Evolutionary conservation across 257 asterid species (phyloP).

Genomic region (Solanum paucissectum): DNA sequence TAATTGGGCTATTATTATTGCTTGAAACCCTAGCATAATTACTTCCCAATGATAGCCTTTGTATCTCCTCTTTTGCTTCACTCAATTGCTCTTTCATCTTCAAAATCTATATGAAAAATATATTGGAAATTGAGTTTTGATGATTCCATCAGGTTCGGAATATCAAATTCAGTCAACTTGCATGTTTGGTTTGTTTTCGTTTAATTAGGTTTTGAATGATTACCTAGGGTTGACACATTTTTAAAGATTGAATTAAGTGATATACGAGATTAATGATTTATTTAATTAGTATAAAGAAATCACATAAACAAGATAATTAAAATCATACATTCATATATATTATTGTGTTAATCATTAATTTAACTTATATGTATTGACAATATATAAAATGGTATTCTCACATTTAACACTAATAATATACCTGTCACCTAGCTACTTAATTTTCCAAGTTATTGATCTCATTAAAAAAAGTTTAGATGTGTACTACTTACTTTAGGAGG

Average conservation of each 20-base stretch:
- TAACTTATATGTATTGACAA: neutral
- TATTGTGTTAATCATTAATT: neutral
- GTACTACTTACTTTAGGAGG: neutral
- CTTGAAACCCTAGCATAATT: conserved; percentile 30
- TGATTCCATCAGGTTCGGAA: neutral
- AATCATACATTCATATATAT: neutral
- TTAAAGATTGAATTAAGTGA: neutral
- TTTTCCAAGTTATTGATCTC: neutral
- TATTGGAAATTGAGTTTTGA: neutral
- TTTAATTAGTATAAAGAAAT: neutral
- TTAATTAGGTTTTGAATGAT: neutral
- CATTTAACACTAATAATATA: neutral
- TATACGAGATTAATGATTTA: neutral
- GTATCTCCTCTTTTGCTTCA: conserved; percentile 40
- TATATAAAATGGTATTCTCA: neutral
- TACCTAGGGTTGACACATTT: neutral
- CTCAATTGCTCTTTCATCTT: conserved; percentile 43
- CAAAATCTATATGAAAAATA: conserved; percentile 7
- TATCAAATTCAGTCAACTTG: neutral
- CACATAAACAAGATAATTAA: neutral
- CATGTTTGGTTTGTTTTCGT: neutral
- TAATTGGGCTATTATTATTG: conserved; percentile 29
- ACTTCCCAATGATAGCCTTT: conserved; percentile 16
- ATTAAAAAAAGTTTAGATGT: neutral
- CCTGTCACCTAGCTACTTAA: neutral